Evolutionary conservation across 495 filamentous ascomycete genomes (phyloP), one percentile per base, ranked within the genome.

Genomic region (Hypoxylon lienhwacheense): DNA sequence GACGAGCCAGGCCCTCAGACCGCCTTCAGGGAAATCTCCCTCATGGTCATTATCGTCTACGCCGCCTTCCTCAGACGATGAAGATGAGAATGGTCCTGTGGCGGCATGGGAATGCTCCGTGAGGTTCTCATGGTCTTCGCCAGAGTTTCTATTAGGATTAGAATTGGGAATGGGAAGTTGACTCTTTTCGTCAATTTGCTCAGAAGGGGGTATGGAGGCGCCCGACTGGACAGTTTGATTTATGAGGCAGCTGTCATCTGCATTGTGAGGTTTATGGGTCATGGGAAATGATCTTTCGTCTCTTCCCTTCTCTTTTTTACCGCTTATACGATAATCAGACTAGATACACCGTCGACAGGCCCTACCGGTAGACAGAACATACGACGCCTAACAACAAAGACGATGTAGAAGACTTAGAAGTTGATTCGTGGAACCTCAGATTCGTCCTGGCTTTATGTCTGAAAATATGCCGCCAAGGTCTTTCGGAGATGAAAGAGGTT

Each of bases 1-100:
- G 5, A 84, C 83, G 5, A 79, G 75, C 83, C 83, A 86, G 49
- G 77, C 84, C 25, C 75, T 54, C 1, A 70, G 50, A n/a, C 83
- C 83, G 15, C 82, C 82, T 53, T 85, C 83, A 8, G 84, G 83
- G 55, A 82, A 85, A 22, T 76, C 58, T 16, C 63, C 55, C 1
- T 64, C 65, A 8, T 59, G 41, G n/a, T 48, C 59, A 26, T 19
- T 26, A 20, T 49, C 37, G 4, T 16, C 35, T 7, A 31, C 28
- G n/a, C 58, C 41, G 4, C 20, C 35, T 7, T 37, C 28, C 7
- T 61, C 41, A 4, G 43, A 41, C 5, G 51, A 55, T 1, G 25
- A 20, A 10, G 47, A 33, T 12, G 53, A 47, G 25, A 34, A 25
- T 1, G 40, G 10, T 7, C 24, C 35, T 8, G 31, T 35, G 7